A percentile compares a stretch with the other conserved stretches of the same genome.
phyloP scores from a whole-genome alignment of 371 early-diverging fungal species.

The Mucor indicus region DNA sequence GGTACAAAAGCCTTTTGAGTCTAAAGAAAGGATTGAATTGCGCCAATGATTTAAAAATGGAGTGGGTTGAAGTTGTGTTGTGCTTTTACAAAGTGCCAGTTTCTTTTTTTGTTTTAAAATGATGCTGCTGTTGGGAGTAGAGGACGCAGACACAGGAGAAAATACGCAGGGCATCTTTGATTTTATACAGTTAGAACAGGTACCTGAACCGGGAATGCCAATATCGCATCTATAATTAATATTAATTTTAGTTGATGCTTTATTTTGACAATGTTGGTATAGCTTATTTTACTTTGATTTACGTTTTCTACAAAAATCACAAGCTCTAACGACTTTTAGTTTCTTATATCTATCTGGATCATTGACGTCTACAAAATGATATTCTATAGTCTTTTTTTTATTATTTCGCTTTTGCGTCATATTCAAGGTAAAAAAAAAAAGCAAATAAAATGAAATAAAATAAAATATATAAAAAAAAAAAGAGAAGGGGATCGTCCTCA shows the following conservation, averaged over 20 bases:
- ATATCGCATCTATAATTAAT: slow-evolving; percentile 42
- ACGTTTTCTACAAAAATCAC: slow-evolving; percentile 41
- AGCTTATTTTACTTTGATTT: slow-evolving; percentile 53
- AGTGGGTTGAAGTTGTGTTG: no score
- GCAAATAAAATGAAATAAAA: no score
- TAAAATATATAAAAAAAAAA: no score
- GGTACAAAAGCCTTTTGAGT: slow-evolving; percentile 11
- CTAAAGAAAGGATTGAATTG: slow-evolving; percentile 13
- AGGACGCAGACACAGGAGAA: slow-evolving; percentile 4
- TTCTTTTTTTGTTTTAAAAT: no score
- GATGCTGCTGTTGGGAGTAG: neutral
- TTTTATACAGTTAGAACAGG: slow-evolving; percentile 37
- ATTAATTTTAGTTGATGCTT: no score
- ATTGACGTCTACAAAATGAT: slow-evolving; percentile 43
- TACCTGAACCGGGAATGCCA: slow-evolving; percentile 34
- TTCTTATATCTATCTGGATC: slow-evolving; percentile 39
- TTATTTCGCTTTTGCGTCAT: no score
- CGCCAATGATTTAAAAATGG: no score
- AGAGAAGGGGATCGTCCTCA: no score
- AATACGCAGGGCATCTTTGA: slow-evolving; percentile 23
- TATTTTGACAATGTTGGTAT: no score
- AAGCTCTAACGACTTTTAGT: slow-evolving; percentile 39
- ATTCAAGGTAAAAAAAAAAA: no score
- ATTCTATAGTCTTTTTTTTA: slow-evolving; percentile 27
- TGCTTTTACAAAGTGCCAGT: no score